phyloP scores from a whole-genome alignment of 2,329 filamentous ascomycete species.

The Aspergillus pseudoviridinutans region DNA sequence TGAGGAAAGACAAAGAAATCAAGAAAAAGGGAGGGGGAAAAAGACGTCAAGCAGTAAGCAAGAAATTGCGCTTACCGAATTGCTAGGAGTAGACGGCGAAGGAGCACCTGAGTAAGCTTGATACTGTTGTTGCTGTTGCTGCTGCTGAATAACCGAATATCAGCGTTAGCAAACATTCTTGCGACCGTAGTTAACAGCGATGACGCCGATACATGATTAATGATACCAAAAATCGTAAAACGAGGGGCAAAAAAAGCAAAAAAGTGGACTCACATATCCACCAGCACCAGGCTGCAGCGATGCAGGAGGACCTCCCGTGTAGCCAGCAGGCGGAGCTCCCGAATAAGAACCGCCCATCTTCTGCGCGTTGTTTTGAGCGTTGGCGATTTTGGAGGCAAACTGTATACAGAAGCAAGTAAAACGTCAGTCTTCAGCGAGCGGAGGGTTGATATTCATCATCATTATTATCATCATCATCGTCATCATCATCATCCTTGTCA shows the following conservation, averaged over 20 bases:
- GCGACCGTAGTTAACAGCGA: slow-evolving; percentile 1
- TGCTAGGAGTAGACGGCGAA: slow-evolving; percentile 25
- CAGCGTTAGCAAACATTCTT: background rate
- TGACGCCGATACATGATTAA: slow-evolving; percentile 16
- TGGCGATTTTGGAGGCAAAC: slow-evolving; percentile 41
- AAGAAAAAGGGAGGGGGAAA: slow-evolving; percentile 1
- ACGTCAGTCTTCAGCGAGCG: slow-evolving; percentile 8
- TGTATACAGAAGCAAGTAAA: slow-evolving; percentile 11
- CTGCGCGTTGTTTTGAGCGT: slow-evolving; percentile 25
- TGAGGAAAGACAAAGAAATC: slow-evolving; percentile 5
- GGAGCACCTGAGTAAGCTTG: slow-evolving; percentile 51
- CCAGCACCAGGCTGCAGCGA: slow-evolving; percentile 34
- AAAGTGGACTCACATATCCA: slow-evolving; percentile 50
- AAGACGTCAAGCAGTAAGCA: slow-evolving; percentile 5
- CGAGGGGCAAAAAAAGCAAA: slow-evolving; percentile 4
- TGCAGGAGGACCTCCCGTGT: slow-evolving; percentile 36
- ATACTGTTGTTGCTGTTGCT: slow-evolving; percentile 31
- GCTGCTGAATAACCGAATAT: background rate
- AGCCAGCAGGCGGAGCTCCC: slow-evolving; percentile 35
- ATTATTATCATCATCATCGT: background rate
- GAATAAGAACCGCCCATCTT: slow-evolving; percentile 25
- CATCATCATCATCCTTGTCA: background rate
- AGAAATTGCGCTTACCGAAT: slow-evolving; percentile 32
- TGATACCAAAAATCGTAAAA: background rate
- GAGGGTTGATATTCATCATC: slow-evolving; percentile 5